Evolutionary conservation across 148 eudicot genomes (phyloP).

Genomic region (Nepenthes gracilis): DNA sequence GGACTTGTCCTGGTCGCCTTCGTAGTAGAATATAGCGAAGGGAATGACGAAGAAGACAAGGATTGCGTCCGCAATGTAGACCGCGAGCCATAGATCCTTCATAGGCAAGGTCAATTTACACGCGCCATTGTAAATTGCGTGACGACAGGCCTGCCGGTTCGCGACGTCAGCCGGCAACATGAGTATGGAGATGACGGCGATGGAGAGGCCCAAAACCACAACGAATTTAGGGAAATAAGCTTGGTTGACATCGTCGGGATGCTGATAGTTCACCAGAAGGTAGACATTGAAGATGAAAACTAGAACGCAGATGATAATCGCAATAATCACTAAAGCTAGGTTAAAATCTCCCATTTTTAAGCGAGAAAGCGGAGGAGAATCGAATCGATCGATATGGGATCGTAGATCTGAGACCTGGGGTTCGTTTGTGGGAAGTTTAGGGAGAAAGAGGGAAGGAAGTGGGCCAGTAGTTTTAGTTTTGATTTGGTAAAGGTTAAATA

Average conservation of each 20-base stretch:
- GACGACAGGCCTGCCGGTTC: constrained; percentile 86
- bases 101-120: constrained; percentile 86
- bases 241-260: constrained; percentile 86
- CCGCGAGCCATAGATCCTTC: constrained; percentile 87
- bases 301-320: constrained; percentile 60
- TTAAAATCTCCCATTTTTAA: constrained; percentile 88
- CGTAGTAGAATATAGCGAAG: constrained; percentile 93
- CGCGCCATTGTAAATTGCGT: constrained; percentile 86
- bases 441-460: too few species aligned
- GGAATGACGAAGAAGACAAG: constrained; percentile 91
- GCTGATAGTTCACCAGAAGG: constrained; percentile 88
- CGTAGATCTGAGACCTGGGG: too few species aligned
- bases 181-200: constrained; percentile 82
- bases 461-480: too few species aligned
- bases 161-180: constrained; percentile 99
- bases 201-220: constrained; percentile 85
- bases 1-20: constrained; percentile 97
- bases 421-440: too few species aligned
- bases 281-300: constrained; percentile 83
- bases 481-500: too few species aligned
- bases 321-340: constrained; percentile 80
- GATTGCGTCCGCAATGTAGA: constrained; percentile 70
- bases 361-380: too few species aligned
- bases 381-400: too few species aligned
- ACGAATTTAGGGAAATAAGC: constrained; percentile 96